These are phyloP conservation scores for Fusarium pininemorale DNA, from an alignment of 2,329 filamentous ascomycete species.

Conservation along the genomic window DNA sequence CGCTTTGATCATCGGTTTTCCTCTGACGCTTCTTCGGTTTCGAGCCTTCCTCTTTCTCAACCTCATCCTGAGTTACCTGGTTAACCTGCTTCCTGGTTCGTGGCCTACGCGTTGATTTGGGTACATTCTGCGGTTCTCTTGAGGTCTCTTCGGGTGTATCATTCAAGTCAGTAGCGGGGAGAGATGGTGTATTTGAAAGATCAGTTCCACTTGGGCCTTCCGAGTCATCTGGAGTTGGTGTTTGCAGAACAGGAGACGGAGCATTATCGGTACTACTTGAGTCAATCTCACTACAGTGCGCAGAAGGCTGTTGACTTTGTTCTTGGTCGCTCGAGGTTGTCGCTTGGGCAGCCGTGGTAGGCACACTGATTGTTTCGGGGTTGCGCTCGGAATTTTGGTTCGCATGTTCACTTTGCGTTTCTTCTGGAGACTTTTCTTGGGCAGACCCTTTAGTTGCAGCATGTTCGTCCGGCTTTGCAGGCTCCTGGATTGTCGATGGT, in stretches of 20 bases:
- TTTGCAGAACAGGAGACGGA: constrained; percentile 12
- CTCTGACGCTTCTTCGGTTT: constrained; percentile 47
- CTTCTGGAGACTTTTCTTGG: not conserved
- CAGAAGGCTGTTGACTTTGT: not conserved
- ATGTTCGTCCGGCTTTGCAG: constrained; percentile 18
- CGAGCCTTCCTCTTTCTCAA: constrained; percentile 29
- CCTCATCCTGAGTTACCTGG: constrained; percentile 19
- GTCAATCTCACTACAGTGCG: not conserved
- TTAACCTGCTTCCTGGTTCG: constrained; percentile 30
- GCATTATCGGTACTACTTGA: not conserved
- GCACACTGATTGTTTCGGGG: not conserved
- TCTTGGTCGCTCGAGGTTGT: constrained; percentile 13
- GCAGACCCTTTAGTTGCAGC: not conserved
- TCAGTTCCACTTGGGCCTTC: constrained; percentile 24
- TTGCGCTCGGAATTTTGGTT: not conserved
- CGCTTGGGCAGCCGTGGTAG: not conserved
- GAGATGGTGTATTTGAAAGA: constrained; percentile 20
- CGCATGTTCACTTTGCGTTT: not conserved
- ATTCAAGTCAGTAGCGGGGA: constrained; percentile 7
- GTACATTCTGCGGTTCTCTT: constrained; percentile 1
- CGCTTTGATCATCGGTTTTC: constrained; percentile 40
- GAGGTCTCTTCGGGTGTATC: constrained; percentile 12
- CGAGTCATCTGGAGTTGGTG: constrained; percentile 23
- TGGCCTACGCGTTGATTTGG: constrained; percentile 24
- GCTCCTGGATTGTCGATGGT: constrained; percentile 32